Base-by-base conservation (phyloP, 257 asterid genomes). In the Prunella vulgaris region DNA sequence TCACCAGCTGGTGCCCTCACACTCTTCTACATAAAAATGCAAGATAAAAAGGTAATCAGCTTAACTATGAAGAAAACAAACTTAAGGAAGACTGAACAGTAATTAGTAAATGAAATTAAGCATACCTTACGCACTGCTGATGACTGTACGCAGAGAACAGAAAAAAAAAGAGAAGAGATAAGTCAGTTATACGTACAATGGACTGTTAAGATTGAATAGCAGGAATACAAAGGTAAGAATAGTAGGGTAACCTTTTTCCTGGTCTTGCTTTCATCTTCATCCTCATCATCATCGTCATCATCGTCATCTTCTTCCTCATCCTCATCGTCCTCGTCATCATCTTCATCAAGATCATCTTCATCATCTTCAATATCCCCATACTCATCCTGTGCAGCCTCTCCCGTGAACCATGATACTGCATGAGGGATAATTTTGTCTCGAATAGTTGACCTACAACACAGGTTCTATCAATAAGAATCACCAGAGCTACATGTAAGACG, bases 331-430 rank as follows among this genome's bases (percentile, higher is more conserved):
- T 76, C 81, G 0, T 79, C 81, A 0, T 75, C 77, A 1, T 72
- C 77, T 2, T 70, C 79, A 2, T 76, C 87, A 37, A 56, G 40
- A 9, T 66, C 81, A 0, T 84, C 97, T 10, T 88, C 77, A 4
- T 65, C 96, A 1, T 79, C 92, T 1, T 78, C 92, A 25, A 79
- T 30, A 44, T 85, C 95, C 1, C 69, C 87, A 66, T 79, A 84
- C 49, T 92, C 92, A 9, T 79, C 91, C 57, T 83, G 80, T 28
- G 79, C 89, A 59, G 96, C 96, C 75, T 89, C 98, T 14, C 98
- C 96, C 1, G 98, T 92, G 77, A 84, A 92, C 98, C 98, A 92
- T 60, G 96, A 89, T 9, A 92, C 96, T 0, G 96, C 98, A 84
- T 86, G 96, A 37, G 98, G 94, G 57, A 92, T 92, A 33, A 89